These are phyloP conservation scores for Lentinula detonsa DNA, from an alignment of 768 basidiomycete genomes.

Conservation along the genomic window DNA sequence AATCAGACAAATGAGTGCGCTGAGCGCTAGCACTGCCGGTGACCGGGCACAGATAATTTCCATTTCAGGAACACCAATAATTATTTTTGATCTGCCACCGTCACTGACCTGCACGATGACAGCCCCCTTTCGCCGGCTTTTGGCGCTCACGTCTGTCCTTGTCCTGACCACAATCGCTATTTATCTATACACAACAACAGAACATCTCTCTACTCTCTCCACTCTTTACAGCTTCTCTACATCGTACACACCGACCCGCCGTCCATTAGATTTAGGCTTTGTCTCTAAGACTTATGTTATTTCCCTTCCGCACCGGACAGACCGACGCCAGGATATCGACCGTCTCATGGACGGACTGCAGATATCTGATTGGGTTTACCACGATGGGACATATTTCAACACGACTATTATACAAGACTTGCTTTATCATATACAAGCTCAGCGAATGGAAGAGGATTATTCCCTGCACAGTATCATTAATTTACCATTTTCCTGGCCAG, in stretches of 20 bases:
- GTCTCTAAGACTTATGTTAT: constrained; percentile 4
- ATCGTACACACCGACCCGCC: neutral
- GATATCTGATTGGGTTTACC: constrained; percentile 2
- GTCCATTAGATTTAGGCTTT: neutral
- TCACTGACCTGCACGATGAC: neutral
- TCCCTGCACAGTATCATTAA: neutral
- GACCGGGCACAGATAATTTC: too few species aligned
- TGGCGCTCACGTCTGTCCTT: neutral
- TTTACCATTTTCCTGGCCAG: constrained; percentile 6
- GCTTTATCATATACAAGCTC: neutral
- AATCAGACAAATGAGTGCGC: too few species aligned
- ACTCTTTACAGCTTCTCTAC: neutral
- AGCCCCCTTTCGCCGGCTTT: neutral
- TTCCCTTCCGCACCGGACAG: constrained; percentile 2
- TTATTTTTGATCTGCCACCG: too few species aligned
- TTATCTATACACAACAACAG: neutral
- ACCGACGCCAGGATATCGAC: neutral
- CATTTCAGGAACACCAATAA: too few species aligned
- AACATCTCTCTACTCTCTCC: neutral
- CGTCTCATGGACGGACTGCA: neutral
- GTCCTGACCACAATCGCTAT: neutral
- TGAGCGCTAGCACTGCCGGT: too few species aligned
- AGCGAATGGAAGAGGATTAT: neutral
- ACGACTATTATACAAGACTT: neutral
- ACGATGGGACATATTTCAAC: constrained; percentile 4